These are phyloP conservation scores for Boeremia exigua DNA, from an alignment of 2,329 filamentous ascomycete species.

Conservation along the genomic window DNA sequence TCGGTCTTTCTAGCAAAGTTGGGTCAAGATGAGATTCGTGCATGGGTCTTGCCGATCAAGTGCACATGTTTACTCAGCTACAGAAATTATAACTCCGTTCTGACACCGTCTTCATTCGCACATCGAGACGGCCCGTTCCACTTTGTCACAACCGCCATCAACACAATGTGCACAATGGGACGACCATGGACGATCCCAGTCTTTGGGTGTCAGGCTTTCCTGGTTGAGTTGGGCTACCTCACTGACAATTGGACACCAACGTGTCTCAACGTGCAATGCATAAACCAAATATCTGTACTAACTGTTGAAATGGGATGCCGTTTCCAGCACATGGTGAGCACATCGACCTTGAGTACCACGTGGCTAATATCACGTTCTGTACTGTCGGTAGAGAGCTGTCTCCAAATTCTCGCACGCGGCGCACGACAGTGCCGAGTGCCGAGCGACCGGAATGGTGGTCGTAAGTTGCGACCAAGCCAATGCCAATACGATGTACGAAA, in stretches of 20 bases:
- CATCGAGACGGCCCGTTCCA: constrained; percentile 6
- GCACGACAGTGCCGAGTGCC: constrained; percentile 19
- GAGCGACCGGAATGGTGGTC: constrained; percentile 8
- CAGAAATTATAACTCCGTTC: neutral
- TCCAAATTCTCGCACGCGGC: constrained; percentile 12
- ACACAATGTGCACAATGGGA: neutral
- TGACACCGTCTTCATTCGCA: constrained; percentile 1
- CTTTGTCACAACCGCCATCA: constrained; percentile 1
- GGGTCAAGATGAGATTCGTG: neutral
- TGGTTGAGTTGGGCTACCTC: neutral
- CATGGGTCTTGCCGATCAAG: constrained; percentile 3
- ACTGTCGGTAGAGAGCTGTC: neutral
- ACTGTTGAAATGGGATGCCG: neutral
- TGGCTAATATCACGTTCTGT: constrained; percentile 7
- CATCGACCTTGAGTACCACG: constrained; percentile 13
- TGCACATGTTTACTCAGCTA: constrained; percentile 5
- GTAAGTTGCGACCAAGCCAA: constrained; percentile 7
- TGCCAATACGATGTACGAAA: constrained; percentile 11
- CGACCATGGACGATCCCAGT: constrained; percentile 2
- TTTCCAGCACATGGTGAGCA: neutral
- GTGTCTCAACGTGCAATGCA: neutral
- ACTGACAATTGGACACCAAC: neutral
- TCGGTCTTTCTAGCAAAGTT: neutral
- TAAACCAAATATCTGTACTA: neutral
- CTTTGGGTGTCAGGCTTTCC: neutral